Evolutionary conservation across 148 eudicot genomes (phyloP), one percentile per base, ranked within the genome.

Genomic region (Limonium bicolor): DNA sequence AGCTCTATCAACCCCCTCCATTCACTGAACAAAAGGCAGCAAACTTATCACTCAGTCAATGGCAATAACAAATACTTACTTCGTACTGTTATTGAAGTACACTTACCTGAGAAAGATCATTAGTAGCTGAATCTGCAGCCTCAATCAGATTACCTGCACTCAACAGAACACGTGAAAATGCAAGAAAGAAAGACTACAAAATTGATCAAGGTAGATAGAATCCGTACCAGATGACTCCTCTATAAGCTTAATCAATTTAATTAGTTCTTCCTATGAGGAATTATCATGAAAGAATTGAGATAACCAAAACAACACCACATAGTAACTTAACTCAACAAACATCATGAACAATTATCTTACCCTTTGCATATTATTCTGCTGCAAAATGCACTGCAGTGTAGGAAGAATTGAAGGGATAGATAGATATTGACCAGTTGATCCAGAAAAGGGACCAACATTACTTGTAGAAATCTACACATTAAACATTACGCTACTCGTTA

Each of bases 171-270:
- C 46, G 6, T 42, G 4, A 24, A 13, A 43, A 23, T 13, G 31
- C 18, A 25, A 43, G 5, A 23, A 10, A 24, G 23, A 22, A 42
- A 21, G 29, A n/a, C 17, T 7, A 24, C 15, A 24, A 22, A 42
- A 42, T 3, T 20, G 47, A 22, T 25, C 19, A 43, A n/a, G n/a
- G n/a, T n/a, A n/a, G n/a, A n/a, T n/a, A n/a, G n/a, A n/a, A n/a
- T n/a, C n/a, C n/a, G n/a, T 42, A 42, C 47, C 48, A 25, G 30
- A 43, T 14, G 19, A 24, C 48, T 43, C 30, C 48, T 43, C 29
- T 24, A 43, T 20, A 2, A 17, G 25, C 30, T 24, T 43, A 4
- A 43, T 43, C 48, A 43, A 24, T 31, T 25, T 43, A 12, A 43
- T 43, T 43, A 43, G 24, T 43, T 43, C 48, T 4, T 43, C 48